phyloP scores from a whole-genome alignment of 208 protist genomes.

The Wallacemonas sp. region DNA sequence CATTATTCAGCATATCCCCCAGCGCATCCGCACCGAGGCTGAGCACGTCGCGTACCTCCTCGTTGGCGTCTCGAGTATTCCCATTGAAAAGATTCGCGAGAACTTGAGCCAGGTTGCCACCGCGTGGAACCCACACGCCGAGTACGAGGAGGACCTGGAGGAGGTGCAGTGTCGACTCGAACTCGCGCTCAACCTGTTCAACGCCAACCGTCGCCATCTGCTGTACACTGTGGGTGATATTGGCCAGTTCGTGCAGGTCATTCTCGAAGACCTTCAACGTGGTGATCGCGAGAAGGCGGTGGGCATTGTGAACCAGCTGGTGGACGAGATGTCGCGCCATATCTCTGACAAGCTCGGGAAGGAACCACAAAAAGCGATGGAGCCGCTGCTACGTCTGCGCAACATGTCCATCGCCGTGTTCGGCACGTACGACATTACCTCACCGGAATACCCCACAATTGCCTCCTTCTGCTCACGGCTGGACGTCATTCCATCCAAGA shows the following conservation, averaged over 20 bases:
- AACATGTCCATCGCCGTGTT: constrained; percentile 98
- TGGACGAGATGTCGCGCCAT: constrained; percentile 97
- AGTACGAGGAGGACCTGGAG: constrained; percentile 88
- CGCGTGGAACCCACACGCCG: constrained; percentile 90
- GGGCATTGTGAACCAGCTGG: constrained; percentile 88
- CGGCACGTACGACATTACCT: constrained; percentile 93
- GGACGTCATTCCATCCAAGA: constrained; percentile 99
- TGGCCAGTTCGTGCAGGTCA: constrained; percentile 83
- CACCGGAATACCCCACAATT: constrained; percentile 93
- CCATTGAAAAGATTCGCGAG: constrained; percentile 90
- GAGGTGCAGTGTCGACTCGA: constrained; percentile 75
- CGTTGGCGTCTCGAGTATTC: constrained; percentile 83
- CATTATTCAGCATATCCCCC: constrained; percentile 82
- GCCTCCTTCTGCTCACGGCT: constrained; percentile 94
- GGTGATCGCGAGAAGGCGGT: constrained; percentile 85
- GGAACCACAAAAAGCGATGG: constrained; percentile 94
- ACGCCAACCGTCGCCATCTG: constrained; percentile 72
- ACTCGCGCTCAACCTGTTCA: constrained; percentile 78
- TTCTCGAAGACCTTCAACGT: constrained; percentile 70
- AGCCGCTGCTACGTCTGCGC: constrained; percentile 90
- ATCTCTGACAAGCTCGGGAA: constrained; percentile 95
- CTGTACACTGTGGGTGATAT: constrained; percentile 90
- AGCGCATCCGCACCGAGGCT: constrained; percentile 84
- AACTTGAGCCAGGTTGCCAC: constrained; percentile 82
- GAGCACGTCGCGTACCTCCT: constrained; percentile 83